Evolutionary conservation across 1,139 yeast genomes (phyloP), one percentile per base, ranked within the genome.

Genomic region (Taphrina sp.): DNA sequence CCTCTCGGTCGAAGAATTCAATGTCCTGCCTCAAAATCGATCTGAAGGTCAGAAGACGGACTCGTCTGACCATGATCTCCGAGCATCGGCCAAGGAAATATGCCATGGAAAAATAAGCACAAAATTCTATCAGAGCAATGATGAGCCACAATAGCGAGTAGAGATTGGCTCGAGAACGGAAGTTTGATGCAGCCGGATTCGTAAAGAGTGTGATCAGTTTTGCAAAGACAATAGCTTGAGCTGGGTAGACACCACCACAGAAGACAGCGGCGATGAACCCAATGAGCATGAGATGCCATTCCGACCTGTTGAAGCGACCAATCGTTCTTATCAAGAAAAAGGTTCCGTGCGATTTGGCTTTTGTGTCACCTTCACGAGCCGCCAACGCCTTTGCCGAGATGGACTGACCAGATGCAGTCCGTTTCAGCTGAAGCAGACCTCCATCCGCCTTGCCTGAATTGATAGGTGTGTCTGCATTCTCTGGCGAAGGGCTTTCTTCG

Each of bases 21-120:
- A 79, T 66, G 62, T 78, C 82, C 63, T 77, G 80, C 36, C 81
- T 70, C 41, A 78, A 67, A 62, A 78, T 69, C 60, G 75, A 72
- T 62, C 76, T 75, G 77, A 78, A 76, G 2, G 76, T 76, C 59
- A 75, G 63, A 22, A 75, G 69, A 52, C 82, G 68, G 41, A 78
- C 70, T 43, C 81, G 65, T 2, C 81, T 79, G 7, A 75, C 74
- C 26, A 75, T 66, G 52, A 73, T 60, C 64, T 74, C 78, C 12
- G 75, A 61, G 2, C 72, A 65, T 39, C 60, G 57, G 1, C 70
- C 61, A 43, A 72, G 61, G 51, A 63, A 59, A 33, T 67, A 61
- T 51, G 70, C 65, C 64, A 71, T 67, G 33, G 64, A 42, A 19
- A 66, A 51, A 47, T 70, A 68, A 1, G 65, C 62, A 36, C 70